Evolutionary conservation across 2,329 filamentous ascomycete genomes (phyloP).

Genomic region (Colletotrichum ledebouriae): DNA sequence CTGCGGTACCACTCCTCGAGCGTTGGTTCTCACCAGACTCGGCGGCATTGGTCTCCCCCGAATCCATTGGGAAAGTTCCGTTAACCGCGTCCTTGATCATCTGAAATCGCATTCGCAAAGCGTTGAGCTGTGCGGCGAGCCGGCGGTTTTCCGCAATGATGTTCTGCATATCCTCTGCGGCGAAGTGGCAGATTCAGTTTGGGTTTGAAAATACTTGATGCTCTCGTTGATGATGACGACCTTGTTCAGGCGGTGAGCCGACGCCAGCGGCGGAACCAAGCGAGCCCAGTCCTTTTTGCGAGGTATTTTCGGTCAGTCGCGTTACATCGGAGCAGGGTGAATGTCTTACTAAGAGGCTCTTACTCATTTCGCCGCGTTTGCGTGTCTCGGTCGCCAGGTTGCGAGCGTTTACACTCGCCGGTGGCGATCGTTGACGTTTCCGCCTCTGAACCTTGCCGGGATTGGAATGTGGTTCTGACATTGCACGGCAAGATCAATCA

Average conservation of each 20-base stretch:
- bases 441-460: neutral
- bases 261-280: neutral
- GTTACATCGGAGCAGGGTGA: neutral
- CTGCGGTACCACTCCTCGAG: no score
- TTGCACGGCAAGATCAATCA: neutral
- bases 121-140: neutral
- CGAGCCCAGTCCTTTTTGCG: neutral
- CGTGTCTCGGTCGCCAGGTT: slow-evolving; percentile 8
- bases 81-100: neutral
- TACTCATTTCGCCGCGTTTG: slow-evolving; percentile 1
- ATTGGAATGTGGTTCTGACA: neutral
- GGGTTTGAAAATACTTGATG: slow-evolving; percentile 2
- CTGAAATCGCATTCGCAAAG: no score
- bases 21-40: no score
- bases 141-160: neutral
- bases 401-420: slow-evolving; percentile 6
- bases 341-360: neutral
- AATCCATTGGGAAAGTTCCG: neutral
- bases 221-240: slow-evolving; percentile 8
- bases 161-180: neutral
- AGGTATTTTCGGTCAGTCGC: no score
- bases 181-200: neutral
- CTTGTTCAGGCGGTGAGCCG: neutral
- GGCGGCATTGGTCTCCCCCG: neutral
- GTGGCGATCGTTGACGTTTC: neutral